Conservation (phyloP, 495 filamentous ascomycete genomes). For the Acidiella bohemica region DNA sequence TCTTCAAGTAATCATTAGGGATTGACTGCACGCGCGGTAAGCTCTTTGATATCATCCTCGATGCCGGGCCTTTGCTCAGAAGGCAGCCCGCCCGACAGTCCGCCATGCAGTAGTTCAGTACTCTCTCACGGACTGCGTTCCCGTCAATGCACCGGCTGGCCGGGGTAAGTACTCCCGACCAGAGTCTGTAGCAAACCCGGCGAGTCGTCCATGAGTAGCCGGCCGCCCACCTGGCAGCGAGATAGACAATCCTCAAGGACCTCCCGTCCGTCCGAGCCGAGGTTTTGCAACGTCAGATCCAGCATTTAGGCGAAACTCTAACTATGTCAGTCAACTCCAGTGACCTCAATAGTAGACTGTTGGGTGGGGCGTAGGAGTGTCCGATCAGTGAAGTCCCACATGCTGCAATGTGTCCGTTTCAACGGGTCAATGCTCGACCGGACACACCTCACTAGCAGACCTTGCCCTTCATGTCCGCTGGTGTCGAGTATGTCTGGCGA, state of each 20-base stretch:
- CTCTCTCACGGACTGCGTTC: background rate
- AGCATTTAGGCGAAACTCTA: conserved; percentile 29
- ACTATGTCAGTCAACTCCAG: conserved; percentile 1
- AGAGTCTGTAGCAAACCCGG: conserved; percentile 17
- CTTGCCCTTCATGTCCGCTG: conserved; percentile 25
- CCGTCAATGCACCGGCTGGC: background rate
- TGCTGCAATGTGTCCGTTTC: background rate
- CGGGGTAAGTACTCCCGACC: conserved; percentile 17
- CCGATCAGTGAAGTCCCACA: background rate
- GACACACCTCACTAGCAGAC: no score
- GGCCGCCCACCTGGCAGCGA: conserved; percentile 3
- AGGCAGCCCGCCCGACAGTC: background rate
- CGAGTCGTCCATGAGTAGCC: conserved; percentile 15
- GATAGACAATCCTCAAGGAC: conserved; percentile 9
- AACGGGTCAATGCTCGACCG: background rate
- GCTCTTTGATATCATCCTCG: conserved; percentile 17
- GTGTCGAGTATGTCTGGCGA: conserved; percentile 28
- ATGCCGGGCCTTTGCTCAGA: conserved; percentile 6
- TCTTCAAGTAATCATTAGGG: background rate
- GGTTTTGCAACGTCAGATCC: conserved; percentile 2
- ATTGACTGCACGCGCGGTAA: conserved; percentile 6
- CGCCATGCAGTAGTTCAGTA: background rate
- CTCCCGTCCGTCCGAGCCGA: conserved; percentile 3
- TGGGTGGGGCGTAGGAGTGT: background rate
- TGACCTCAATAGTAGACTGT: background rate